phyloP scores from a whole-genome alignment of 805 yeast genomes.

The Suhomyces vadensis region DNA sequence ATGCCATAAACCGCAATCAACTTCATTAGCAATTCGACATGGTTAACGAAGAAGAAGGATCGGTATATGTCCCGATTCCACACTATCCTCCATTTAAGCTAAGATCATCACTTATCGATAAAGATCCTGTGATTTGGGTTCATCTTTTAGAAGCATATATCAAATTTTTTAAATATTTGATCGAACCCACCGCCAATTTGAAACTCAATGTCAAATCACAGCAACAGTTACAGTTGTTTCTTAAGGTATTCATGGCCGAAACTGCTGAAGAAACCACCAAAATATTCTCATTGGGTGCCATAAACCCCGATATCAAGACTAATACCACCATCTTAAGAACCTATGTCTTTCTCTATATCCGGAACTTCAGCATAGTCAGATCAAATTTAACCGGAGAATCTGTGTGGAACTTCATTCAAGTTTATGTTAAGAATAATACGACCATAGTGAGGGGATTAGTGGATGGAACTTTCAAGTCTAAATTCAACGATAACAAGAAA shows the following conservation, averaged over 20 bases:
- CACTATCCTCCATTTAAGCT: constrained; percentile 74
- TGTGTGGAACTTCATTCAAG: constrained; percentile 62
- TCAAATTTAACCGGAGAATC: constrained; percentile 59
- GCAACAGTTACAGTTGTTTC: constrained; percentile 58
- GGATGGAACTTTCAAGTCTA: constrained; percentile 53
- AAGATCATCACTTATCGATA: constrained; percentile 75
- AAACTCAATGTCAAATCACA: constrained; percentile 53
- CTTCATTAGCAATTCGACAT: background rate
- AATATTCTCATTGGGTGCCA: constrained; percentile 68
- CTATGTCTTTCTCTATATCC: constrained; percentile 52
- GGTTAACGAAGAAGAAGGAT: constrained; percentile 4
- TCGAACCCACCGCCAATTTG: constrained; percentile 25
- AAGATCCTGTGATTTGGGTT: constrained; percentile 83
- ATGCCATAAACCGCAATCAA: no score
- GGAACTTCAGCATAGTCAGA: constrained; percentile 53
- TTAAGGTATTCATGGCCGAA: constrained; percentile 60
- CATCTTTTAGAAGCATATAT: constrained; percentile 69
- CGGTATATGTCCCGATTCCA: constrained; percentile 54
- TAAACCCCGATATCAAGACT: constrained; percentile 63
- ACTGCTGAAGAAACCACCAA: constrained; percentile 60
- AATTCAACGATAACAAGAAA: constrained; percentile 47
- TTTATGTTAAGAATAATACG: constrained; percentile 50
- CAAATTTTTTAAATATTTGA: constrained; percentile 48
- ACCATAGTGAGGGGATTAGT: constrained; percentile 51
- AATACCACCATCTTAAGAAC: constrained; percentile 52